These are phyloP conservation scores for Phytophthora hybrid DNA, from an alignment of 352 stramenopile species.

Conservation along the genomic window DNA sequence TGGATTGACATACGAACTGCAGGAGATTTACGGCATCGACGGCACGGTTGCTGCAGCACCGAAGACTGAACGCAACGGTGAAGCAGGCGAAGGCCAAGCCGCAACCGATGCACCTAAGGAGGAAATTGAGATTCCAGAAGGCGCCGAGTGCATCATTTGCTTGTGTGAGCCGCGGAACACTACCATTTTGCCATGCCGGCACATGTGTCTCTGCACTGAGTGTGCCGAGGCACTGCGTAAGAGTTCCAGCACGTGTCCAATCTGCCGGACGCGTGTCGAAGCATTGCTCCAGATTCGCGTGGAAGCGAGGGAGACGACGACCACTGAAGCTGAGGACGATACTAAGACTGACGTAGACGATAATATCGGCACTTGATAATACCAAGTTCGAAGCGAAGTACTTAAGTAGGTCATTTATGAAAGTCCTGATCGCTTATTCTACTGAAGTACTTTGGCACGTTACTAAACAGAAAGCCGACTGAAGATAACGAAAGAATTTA, in stretches of 20 bases:
- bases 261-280: constrained; percentile 82
- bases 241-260: constrained; percentile 79
- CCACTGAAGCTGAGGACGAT: constrained; percentile 30
- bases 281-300: constrained; percentile 84
- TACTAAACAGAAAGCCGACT: not conserved
- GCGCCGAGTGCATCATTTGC: constrained; percentile 90
- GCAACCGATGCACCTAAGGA: constrained; percentile 38
- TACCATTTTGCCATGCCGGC: constrained; percentile 83
- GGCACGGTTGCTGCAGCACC: constrained; percentile 64
- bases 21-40: constrained; percentile 91
- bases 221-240: constrained; percentile 82
- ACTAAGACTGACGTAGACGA: constrained; percentile 29
- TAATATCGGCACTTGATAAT: not conserved
- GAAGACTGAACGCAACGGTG: constrained; percentile 39
- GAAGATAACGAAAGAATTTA: constrained; percentile 47
- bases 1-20: constrained; percentile 84
- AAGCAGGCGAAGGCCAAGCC: constrained; percentile 38
- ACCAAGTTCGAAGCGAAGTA: not conserved
- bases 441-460: too few relatives aligned
- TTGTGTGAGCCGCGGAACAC: constrained; percentile 84
- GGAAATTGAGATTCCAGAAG: constrained; percentile 78
- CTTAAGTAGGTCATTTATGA: not conserved
- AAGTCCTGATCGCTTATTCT: not conserved
- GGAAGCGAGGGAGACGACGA: constrained; percentile 50
- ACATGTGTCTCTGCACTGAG: constrained; percentile 89